Evolutionary conservation across 768 basidiomycete species (phyloP), one percentile per base, ranked within the genome.

Genomic region (Leccinum boreale): DNA sequence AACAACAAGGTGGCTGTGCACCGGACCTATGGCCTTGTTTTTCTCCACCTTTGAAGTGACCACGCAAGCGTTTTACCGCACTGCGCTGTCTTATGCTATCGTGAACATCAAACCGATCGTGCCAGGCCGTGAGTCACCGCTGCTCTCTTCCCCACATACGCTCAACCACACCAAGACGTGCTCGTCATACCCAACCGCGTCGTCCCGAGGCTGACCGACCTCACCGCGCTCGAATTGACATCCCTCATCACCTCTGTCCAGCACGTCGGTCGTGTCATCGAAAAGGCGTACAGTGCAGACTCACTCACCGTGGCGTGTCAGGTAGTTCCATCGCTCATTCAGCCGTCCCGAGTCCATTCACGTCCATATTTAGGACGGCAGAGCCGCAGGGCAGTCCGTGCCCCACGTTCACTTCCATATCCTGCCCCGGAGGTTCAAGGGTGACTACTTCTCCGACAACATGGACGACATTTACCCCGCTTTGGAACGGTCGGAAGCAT

Each of bases 31-130:
- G 45, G 6, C 69, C 36, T 66, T 90, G 28, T 70, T 92, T 52
- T 92, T 92, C 75, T 89, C 90, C 9, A 85, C 87, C 1, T 84
- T 92, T 53, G 90, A 92, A 61, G 90, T 92, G 10, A 84, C 88
- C 5, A 79, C 80, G 44, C 90, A 92, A 68, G 83, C 78, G 0
- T 92, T 95, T 72, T 87, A 89, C 66, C 80, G 84, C 24, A 81
- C 84, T 4, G 63, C 83, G 1, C 78, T 89, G 12, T 84, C 89
- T 0, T 90, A 82, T 71, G 96, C 91, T 2, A 88, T 97, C 60
- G 95, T 98, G 48, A 98, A 98, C 70, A 83, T 97, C 59, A 97
- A 94, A 65, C 96, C 95, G 1, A 86, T 97, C 62, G 85, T 95
- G 9, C 93, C 94, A 42, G 94, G 94, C 50, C 94, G 96, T 98